phyloP scores from a whole-genome alignment of 139 green algal genomes.

The Chlamydomonas incerta region DNA sequence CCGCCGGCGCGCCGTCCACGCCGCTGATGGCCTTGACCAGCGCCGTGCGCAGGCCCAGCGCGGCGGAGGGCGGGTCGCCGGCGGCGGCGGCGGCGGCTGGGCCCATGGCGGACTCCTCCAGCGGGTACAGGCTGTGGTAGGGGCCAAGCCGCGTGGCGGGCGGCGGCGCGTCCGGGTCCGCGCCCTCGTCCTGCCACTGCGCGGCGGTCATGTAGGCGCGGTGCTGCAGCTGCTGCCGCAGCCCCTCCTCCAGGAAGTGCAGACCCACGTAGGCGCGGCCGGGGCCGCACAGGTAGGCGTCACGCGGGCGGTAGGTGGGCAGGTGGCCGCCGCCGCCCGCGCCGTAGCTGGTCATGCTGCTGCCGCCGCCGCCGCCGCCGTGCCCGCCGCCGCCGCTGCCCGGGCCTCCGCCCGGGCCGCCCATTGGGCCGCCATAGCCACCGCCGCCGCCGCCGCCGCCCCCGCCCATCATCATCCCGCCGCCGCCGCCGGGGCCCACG shows the following conservation, averaged over 20 bases:
- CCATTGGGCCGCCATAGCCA: too few species aligned
- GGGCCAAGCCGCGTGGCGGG: conserved; percentile 10
- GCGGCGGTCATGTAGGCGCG: conserved; percentile 70
- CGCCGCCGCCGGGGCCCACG: not conserved
- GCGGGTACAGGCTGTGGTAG: conserved; percentile 89
- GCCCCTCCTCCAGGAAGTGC: conserved; percentile 73
- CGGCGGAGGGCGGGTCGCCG: conserved; percentile 25
- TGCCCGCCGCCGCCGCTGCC: not conserved
- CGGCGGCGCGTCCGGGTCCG: not conserved
- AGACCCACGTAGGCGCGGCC: conserved; percentile 60
- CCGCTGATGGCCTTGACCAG: conserved; percentile 84
- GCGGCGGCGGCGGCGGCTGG: conserved; percentile 20
- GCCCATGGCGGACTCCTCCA: conserved; percentile 68
- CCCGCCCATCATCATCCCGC: not conserved
- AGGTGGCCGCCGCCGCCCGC: conserved; percentile 19
- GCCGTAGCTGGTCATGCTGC: conserved; percentile 8
- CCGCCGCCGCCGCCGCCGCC: not conserved
- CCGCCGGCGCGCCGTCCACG: conserved; percentile 78
- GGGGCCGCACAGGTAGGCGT: conserved; percentile 18
- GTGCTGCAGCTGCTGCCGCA: conserved; percentile 84
- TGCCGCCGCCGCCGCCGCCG: not conserved
- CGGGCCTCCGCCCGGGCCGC: not conserved
- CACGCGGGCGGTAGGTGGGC: conserved; percentile 29
- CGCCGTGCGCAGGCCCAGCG: conserved; percentile 70
- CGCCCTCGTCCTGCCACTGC: conserved; percentile 40